Percentiles rank a stretch among this genome's conserved stretches.
These are phyloP conservation scores for Tetraselmis chui DNA, from an alignment of 139 green algal genomes.

Conservation along the genomic window DNA sequence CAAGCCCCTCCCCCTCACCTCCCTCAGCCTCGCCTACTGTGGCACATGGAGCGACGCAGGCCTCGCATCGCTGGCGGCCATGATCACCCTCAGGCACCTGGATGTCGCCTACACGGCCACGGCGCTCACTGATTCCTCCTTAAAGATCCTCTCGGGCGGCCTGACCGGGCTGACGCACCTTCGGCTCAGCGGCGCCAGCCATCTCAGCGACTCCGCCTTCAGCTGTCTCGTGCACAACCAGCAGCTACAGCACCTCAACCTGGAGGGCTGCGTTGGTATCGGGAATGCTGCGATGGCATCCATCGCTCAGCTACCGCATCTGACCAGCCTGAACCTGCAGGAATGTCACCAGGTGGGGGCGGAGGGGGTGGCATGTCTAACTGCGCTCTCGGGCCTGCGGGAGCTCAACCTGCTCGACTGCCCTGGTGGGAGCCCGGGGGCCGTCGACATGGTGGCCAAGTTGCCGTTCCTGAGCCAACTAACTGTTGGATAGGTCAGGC, in stretches of 20 bases:
- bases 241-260: not conserved
- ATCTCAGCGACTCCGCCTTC: not conserved
- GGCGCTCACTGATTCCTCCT: not conserved
- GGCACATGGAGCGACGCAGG: not conserved
- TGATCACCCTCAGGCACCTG: not conserved
- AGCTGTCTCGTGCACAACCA: not conserved
- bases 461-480: not conserved
- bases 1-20: not conserved
- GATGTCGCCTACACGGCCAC: not conserved
- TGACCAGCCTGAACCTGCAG: not conserved
- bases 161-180: not conserved
- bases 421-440: too few species aligned
- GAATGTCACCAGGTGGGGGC: not conserved
- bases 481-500: not conserved
- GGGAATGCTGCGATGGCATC: not conserved
- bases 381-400: not conserved
- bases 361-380: not conserved
- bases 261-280: not conserved
- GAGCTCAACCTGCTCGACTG: not conserved
- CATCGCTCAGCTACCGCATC: not conserved
- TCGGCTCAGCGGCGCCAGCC: not conserved
- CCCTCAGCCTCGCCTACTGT: not conserved
- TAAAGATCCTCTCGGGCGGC: not conserved
- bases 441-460: not conserved
- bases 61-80: not conserved